These are phyloP conservation scores for Neophaeococcomyces aloes DNA, from an alignment of 2,329 filamentous ascomycete genomes.

Conservation along the genomic window DNA sequence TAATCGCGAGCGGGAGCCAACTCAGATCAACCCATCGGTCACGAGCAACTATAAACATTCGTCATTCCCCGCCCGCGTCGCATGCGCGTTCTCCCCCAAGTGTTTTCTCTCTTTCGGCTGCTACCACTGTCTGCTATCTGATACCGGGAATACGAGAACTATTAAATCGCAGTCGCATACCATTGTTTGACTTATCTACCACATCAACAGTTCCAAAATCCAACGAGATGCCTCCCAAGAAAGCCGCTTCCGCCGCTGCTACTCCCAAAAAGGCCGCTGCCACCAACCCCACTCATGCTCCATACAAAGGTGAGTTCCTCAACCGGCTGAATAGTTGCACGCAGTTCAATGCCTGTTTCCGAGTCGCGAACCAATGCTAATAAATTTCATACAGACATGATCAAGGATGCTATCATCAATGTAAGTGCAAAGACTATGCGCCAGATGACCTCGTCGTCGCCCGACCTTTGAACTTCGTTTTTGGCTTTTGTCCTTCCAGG, in stretches of 20 bases:
- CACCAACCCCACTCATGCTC: slow-evolving; percentile 48
- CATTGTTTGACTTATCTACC: slow-evolving; percentile 13
- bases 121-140: slow-evolving; percentile 12
- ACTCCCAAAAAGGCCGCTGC: slow-evolving; percentile 38
- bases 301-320: slow-evolving; percentile 54
- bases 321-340: slow-evolving; percentile 22
- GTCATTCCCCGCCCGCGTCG: slow-evolving; percentile 29
- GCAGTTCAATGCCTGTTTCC: not conserved
- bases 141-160: slow-evolving; percentile 8
- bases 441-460: slow-evolving; percentile 31
- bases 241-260: slow-evolving; percentile 42
- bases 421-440: slow-evolving; percentile 50
- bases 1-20: slow-evolving; percentile 8
- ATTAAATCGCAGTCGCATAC: slow-evolving; percentile 11
- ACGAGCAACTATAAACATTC: slow-evolving; percentile 22
- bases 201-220: slow-evolving; percentile 13
- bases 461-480: slow-evolving; percentile 1
- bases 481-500: not conserved
- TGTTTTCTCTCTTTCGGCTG: slow-evolving; percentile 10
- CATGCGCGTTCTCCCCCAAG: slow-evolving; percentile 26
- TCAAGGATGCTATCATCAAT: slow-evolving; percentile 60
- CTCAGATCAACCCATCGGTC: slow-evolving; percentile 13
- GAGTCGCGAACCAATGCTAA: slow-evolving; percentile 46
- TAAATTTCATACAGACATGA: slow-evolving; percentile 51
- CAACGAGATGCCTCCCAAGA: slow-evolving; percentile 55